Base-by-base conservation (phyloP, 331 rosid genomes). In the Spiraea crenata region DNA sequence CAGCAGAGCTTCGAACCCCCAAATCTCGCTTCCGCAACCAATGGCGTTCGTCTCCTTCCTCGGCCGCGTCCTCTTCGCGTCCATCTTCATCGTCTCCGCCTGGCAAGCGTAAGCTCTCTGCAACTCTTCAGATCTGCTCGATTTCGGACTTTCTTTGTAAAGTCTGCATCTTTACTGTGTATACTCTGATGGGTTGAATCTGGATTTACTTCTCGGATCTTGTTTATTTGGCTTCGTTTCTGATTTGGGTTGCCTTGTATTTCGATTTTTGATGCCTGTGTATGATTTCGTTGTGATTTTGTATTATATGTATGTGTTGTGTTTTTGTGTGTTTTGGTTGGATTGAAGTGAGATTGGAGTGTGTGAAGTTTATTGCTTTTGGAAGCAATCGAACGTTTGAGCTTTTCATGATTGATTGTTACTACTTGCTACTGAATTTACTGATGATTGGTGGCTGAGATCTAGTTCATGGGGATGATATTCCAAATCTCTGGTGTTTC, bases 11-110 rank as follows among this genome's bases (percentile, higher is more conserved):
- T 5, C 50, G 16, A 9, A 10, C 50, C 15, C 50, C n/a, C 6
- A 11, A 11, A 45, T 12, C 49, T 25, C 48, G 3, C 67, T 40
- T 35, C 39, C 35, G 39, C 49, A 57, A 59, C 49, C 57, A 37
- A 92, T 92, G 98, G 96, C 93, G 3, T 90, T 92, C 84, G 68
- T 71, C 81, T 90, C 96, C 67, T 88, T 88, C 73, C 81, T 90
- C 71, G 98, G 98, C 50, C 92, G 98, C 7, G 83, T 92, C 65
- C 93, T 92, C 71, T 92, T 92, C 77, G 96, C 98, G 45, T 85
- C 96, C 61, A 72, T 92, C 84, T 90, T 92, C 89, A 90, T 92
- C 82, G 90, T 90, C 82, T 90, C 97, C 41, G 98, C 98, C 3
- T 86, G 92, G 89, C 96, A 90, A 81, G 80, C 87, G 98, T 90